phyloP scores from a whole-genome alignment of 2,329 filamentous ascomycete species.

The Myriangium duriaei region DNA sequence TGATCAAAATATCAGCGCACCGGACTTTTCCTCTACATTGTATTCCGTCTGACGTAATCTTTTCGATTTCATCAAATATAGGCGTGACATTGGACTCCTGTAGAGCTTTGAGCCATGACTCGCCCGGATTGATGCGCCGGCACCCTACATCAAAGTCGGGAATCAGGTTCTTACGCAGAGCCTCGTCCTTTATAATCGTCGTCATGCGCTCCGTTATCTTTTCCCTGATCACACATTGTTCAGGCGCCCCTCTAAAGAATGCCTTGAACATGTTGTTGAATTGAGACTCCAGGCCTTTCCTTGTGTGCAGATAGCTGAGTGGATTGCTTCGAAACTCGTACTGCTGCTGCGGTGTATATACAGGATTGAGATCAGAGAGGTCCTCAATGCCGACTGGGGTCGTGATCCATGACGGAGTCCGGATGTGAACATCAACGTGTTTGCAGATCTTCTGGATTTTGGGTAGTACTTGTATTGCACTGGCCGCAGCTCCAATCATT shows the following conservation, averaged over 20 bases:
- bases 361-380: slow-evolving; percentile 36
- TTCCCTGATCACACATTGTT: slow-evolving; percentile 28
- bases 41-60: slow-evolving; percentile 19
- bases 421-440: slow-evolving; percentile 28
- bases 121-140: slow-evolving; percentile 29
- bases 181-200: slow-evolving; percentile 26
- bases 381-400: slow-evolving; percentile 36
- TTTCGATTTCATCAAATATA: slow-evolving; percentile 22
- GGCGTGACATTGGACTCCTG: slow-evolving; percentile 22
- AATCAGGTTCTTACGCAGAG: slow-evolving; percentile 32
- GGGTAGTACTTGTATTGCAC: slow-evolving; percentile 32
- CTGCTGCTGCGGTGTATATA: slow-evolving; percentile 27
- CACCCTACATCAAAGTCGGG: slow-evolving; percentile 33
- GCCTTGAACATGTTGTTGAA: slow-evolving; percentile 43
- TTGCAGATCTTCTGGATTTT: slow-evolving; percentile 28
- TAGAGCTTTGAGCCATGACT: slow-evolving; percentile 31
- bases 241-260: slow-evolving; percentile 37
- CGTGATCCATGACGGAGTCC: slow-evolving; percentile 37
- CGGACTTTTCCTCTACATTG: slow-evolving; percentile 21
- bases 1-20: slow-evolving; percentile 25
- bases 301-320: slow-evolving; percentile 34
- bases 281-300: slow-evolving; percentile 36
- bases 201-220: slow-evolving; percentile 32
- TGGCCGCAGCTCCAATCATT: slow-evolving; percentile 30
- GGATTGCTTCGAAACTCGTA: slow-evolving; percentile 29